Evolutionary conservation across 2,329 filamentous ascomycete species (phyloP), one percentile per base, ranked within the genome.

Genomic region (Ophiostoma australiae): DNA sequence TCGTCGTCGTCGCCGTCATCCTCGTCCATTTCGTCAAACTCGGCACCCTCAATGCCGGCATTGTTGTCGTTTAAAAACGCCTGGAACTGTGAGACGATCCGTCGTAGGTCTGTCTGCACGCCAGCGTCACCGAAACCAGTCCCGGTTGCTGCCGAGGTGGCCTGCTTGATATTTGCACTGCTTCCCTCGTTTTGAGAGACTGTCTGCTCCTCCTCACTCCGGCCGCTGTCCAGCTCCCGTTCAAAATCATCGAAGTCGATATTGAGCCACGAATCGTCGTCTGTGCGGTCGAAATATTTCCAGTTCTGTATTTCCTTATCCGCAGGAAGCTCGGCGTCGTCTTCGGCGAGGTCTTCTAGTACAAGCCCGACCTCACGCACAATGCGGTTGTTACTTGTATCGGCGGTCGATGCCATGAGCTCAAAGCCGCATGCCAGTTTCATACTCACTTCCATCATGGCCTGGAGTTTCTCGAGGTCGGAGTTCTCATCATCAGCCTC

Each of bases 61-160:
- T 85, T 86, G 13, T 96, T 91, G 75, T 98, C 92, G 71, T 96
- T 92, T 66, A 99, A 80, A 76, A 99, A 98, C 15, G 91, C 84
- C 77, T 97, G 93, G 76, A 99, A 98, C n/a, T 93, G 88, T 67
- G 91, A 90, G 0, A 99, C 95, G 78, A 98, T 97, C 77, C 94
- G 94, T 70, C 91, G 89, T 31, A 99, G 82, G 77, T 97, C 91
- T 4, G 89, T 88, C 76, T 94, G 89, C 0, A 89, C 87, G 33
- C 83, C 83, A 4, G 85, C 82, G 77, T 93, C 89, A 1, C 90
- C 91, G 76, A 92, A 89, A 0, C 84, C 84, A 71, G 76, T 23
- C 52, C 71, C 82, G 74, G 81, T 35, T 13, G 35, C 13, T 20
- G 10, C 10, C 4, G 39, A 15, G 13, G 3, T 23, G 13, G 66